Percentiles rank a stretch among this genome's conserved stretches.
Conservation (phyloP, 1,284 basidiomycete species). For the Ceratobasidium papillatum region DNA sequence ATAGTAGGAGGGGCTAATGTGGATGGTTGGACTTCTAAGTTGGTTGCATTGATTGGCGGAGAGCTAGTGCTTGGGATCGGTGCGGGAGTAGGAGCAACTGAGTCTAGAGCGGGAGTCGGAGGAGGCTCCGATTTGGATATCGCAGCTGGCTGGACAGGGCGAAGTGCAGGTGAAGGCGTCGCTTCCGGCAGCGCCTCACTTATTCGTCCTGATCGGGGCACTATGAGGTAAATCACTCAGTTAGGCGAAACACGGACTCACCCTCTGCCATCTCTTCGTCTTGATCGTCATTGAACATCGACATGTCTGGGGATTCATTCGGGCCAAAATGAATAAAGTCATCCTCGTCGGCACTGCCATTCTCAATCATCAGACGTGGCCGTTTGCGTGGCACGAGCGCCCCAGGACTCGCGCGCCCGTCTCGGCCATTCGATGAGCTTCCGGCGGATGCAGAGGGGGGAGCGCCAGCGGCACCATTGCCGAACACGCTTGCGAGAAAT, state of each 20-base stretch:
- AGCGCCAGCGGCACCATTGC: constrained; percentile 59
- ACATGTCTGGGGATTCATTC: neutral
- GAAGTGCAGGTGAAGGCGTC: neutral
- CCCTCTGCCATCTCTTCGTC: constrained; percentile 44
- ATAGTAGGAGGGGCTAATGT: constrained; percentile 1
- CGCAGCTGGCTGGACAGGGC: neutral
- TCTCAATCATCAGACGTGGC: constrained; percentile 73
- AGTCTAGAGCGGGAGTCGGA: constrained; percentile 36
- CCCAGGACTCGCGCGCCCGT: constrained; percentile 46
- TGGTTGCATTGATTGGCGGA: neutral
- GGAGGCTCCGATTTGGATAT: constrained; percentile 18
- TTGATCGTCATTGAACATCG: constrained; percentile 40
- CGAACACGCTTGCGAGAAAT: constrained; percentile 94
- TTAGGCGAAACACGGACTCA: constrained; percentile 20
- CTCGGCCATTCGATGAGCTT: constrained; percentile 50
- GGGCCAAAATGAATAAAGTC: constrained; percentile 46
- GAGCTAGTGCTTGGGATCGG: neutral
- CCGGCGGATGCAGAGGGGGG: constrained; percentile 57
- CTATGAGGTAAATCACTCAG: constrained; percentile 17
- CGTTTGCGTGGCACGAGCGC: constrained; percentile 62
- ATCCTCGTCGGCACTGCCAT: constrained; percentile 55
- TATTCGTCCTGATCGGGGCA: constrained; percentile 34
- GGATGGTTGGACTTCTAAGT: neutral
- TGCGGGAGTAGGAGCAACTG: constrained; percentile 34
- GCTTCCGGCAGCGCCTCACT: constrained; percentile 33